These are phyloP conservation scores for Pythium sp. DNA, from an alignment of 352 stramenopile genomes.

Conservation along the genomic window DNA sequence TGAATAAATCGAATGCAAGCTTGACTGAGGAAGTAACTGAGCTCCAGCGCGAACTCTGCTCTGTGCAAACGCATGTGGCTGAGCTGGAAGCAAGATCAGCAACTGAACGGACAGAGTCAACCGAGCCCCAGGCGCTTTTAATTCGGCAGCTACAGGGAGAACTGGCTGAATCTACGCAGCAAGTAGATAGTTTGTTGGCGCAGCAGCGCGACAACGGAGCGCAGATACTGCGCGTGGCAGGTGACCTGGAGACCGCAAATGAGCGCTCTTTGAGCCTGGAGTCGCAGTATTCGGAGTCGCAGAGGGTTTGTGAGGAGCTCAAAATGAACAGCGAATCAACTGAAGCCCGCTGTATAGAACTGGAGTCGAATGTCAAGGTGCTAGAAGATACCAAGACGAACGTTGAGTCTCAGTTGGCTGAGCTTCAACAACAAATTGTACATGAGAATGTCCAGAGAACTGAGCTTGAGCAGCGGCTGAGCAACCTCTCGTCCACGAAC, in stretches of 20 bases:
- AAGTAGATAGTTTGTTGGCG: neutral
- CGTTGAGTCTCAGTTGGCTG: neutral
- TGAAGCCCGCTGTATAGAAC: neutral
- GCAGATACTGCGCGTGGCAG: neutral
- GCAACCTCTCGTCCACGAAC: neutral
- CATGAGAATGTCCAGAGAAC: neutral
- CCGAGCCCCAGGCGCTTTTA: neutral
- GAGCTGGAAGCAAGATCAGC: neutral
- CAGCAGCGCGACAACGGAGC: neutral
- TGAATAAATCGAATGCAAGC: neutral
- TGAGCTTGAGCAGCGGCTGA: neutral
- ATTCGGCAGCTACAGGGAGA: slow-evolving; percentile 2
- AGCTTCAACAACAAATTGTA: neutral
- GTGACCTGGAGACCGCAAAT: neutral
- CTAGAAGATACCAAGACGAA: neutral
- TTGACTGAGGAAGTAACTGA: neutral
- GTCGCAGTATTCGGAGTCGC: neutral
- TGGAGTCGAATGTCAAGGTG: neutral
- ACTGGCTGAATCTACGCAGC: neutral
- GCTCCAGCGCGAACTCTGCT: neutral
- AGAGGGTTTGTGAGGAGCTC: neutral
- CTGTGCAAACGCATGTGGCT: neutral
- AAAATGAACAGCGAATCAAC: neutral
- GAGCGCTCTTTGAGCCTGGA: neutral
- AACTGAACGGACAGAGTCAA: neutral